Conservation (phyloP, 352 stramenopile species). For the Hyaloperonospora brassicae region DNA sequence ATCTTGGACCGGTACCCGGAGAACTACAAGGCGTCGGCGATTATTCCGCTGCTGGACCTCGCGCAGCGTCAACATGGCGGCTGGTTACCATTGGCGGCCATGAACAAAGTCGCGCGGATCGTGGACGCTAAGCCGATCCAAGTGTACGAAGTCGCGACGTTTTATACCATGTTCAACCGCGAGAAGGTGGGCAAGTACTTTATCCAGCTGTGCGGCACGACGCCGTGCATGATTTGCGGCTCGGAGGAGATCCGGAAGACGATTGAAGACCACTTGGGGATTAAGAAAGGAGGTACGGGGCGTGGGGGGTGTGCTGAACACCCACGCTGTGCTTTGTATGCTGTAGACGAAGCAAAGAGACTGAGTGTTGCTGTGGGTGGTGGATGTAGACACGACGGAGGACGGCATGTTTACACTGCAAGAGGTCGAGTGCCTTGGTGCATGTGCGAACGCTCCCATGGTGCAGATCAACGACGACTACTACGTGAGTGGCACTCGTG, state of each 20-base stretch:
- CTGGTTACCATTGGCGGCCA: constrained; percentile 96
- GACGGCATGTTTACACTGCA: constrained; percentile 90
- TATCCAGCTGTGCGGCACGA: constrained; percentile 98
- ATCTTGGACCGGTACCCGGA: constrained; percentile 97
- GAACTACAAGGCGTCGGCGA: constrained; percentile 98
- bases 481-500: constrained; percentile 34
- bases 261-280: constrained; percentile 95
- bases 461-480: constrained; percentile 99
- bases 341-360: too few relatives aligned
- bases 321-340: too few relatives aligned
- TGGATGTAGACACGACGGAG: constrained; percentile 51
- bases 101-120: constrained; percentile 99
- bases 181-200: constrained; percentile 94
- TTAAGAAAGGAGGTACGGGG: constrained; percentile 89
- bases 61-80: constrained; percentile 94
- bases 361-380: neutral
- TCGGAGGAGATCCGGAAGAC: constrained; percentile 99
- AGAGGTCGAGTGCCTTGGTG: constrained; percentile 98
- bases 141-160: constrained; percentile 99
- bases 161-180: constrained; percentile 99
- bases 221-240: constrained; percentile 99
- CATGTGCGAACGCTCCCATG: constrained; percentile 99
- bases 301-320: neutral
- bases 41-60: constrained; percentile 98
- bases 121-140: constrained; percentile 93